Base-by-base conservation (phyloP, 1,139 yeast species). In the Saccharomyces hybrid region DNA sequence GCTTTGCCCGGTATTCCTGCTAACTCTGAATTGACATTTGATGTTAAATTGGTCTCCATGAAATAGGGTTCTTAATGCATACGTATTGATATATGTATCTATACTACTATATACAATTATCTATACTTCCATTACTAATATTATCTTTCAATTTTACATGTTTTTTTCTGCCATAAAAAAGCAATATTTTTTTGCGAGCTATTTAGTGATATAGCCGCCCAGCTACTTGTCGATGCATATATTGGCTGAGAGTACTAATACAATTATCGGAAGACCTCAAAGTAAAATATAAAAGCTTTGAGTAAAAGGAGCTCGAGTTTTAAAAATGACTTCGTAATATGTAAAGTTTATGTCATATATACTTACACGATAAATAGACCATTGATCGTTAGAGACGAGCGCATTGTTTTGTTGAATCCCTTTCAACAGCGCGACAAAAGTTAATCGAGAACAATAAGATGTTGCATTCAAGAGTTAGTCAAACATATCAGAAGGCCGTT, bases 1-100 rank as follows among this genome's bases (percentile, higher is more conserved):
- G 83, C 88, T 60, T 80, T 93, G 63, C 98, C 99, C 67, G 99
- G 98, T 61, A 88, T 93, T 66, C 99, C 99, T 68, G 88, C 96
- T 66, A 91, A 91, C 84, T 87, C 96, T 58, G 96, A 89, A 76
- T 82, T 93, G 73, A 88, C 95, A 57, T 93, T 93, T 68, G 99
- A 93, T 72, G 96, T 93, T 69, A 93, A 91, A 78, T 83, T 93
- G 69, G 93, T 93, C 62, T 83, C 91, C 61, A 80, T 91, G 72
- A 90, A 90, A 81, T 91, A 85, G 69, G 51, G 42, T 20, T n/a
- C 16, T 2, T 13, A 32, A 14, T 41, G n/a, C 26, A 20, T 38
- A 38, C 16, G 16, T 20, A 16, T 38, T 16, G 44, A 38, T 38
- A 38, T 16, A 8, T 9, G 44, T 38, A 16, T 20, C 16, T 16